Evolutionary conservation across 176 grass and related monocot species (phyloP).

Genomic region (Chloris gayana): DNA sequence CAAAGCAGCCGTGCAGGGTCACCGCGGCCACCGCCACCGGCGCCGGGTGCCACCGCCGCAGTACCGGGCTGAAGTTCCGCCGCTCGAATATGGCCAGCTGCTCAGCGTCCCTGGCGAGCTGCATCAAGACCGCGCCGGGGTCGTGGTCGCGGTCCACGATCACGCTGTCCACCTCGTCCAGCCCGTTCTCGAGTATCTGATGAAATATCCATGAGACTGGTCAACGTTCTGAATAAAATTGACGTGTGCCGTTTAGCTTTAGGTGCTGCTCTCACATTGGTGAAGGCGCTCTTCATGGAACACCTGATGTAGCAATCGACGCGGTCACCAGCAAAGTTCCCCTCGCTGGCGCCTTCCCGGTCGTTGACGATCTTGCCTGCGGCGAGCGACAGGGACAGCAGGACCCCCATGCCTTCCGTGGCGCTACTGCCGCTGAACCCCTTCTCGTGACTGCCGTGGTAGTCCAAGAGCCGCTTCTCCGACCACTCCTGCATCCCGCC

Average conservation of each 20-base stretch:
- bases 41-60: slow-evolving; percentile 67
- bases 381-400: slow-evolving; percentile 65
- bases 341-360: slow-evolving; percentile 26
- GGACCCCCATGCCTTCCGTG: slow-evolving; percentile 58
- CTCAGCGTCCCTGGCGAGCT: slow-evolving; percentile 72
- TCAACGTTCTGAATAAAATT: too few relatives aligned
- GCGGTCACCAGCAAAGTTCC: slow-evolving; percentile 42
- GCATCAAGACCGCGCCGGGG: slow-evolving; percentile 54
- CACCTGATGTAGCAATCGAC: slow-evolving; percentile 81
- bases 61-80: slow-evolving; percentile 66
- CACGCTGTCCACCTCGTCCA: slow-evolving; percentile 49
- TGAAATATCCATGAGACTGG: too few relatives aligned
- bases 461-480: slow-evolving; percentile 81
- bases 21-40: slow-evolving; percentile 64
- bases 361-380: slow-evolving; percentile 58
- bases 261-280: slow-evolving; percentile 78
- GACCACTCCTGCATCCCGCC: slow-evolving; percentile 79
- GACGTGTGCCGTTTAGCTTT: not conserved
- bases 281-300: slow-evolving; percentile 83
- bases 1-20: slow-evolving; percentile 83
- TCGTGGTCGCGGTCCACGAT: slow-evolving; percentile 61
- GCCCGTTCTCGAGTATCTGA: slow-evolving; percentile 71
- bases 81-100: slow-evolving; percentile 67
- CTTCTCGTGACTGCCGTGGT: slow-evolving; percentile 73
- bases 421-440: slow-evolving; percentile 1